Base-by-base conservation (phyloP, 139 green algal species). In the Protoeuglena noctilucae region DNA sequence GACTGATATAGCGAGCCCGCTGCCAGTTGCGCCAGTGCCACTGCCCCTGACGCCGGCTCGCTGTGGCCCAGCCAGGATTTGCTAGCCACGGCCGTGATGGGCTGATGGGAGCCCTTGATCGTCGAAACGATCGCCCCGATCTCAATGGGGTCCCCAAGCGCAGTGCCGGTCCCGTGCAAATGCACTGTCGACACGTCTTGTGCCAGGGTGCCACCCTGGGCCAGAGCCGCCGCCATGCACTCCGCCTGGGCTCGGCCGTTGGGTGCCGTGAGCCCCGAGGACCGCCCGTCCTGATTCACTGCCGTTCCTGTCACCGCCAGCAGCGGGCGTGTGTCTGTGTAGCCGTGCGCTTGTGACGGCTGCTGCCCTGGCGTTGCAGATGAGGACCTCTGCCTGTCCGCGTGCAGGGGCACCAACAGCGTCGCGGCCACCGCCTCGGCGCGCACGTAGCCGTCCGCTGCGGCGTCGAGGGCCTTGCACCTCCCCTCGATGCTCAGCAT, bases 251-350 rank as follows among this genome's bases (percentile, higher is more conserved):
- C 72, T 4, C 82, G 83, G 0, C 86, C 86, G 53, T 87, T 88
- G 40, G 86, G 86, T 2, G 83, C 85, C 21, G 84, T 94, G 17
- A 94, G 68, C 28, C 79, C 72, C 41, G 70, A 85, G 57, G 76
- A 87, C 48, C 84, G 68, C 6, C 85, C 85, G 58, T 94, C 85
- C 66, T 93, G 82, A 64, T 94, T 94, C 21, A 93, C 81, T 0
- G 83, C 67, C 21, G 63, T 76, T 1, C 77, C 81, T 2, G 53
- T 53, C 0, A 91, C 45, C 34, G 85, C 30, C 29, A 45, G 49
- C 26, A 43, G 34, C 34, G 34, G 34, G 34, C 34, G n/a, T n/a
- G n/a, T n/a, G n/a, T n/a, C n/a, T n/a, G n/a, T n/a, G n/a, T n/a
- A n/a, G n/a, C n/a, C n/a, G n/a, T n/a, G n/a, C n/a, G n/a, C n/a